Percentiles rank a stretch among this genome's conserved stretches.
Conservation (phyloP, 768 basidiomycete species). For the Candolleomyces efflorescens region DNA sequence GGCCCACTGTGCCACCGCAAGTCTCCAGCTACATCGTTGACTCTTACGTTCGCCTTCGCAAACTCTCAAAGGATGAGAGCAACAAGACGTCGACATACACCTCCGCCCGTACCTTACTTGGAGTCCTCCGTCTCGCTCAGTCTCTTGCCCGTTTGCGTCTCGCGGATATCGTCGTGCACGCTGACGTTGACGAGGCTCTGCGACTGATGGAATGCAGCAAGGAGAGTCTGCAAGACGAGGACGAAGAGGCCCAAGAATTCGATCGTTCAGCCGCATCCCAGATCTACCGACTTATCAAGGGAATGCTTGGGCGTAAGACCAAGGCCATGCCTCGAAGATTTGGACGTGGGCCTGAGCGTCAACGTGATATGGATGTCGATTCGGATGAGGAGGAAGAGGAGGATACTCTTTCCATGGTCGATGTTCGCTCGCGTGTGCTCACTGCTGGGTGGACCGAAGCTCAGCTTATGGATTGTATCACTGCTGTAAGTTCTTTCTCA, state of each 20-base stretch:
- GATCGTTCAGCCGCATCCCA: constrained; percentile 80
- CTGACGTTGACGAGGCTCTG: constrained; percentile 95
- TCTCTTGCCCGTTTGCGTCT: constrained; percentile 91
- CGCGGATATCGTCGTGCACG: constrained; percentile 71
- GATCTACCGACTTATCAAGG: constrained; percentile 89
- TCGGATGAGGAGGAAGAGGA: constrained; percentile 66
- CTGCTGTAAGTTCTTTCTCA: constrained; percentile 50
- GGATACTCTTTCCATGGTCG: constrained; percentile 76
- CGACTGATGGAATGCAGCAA: constrained; percentile 97
- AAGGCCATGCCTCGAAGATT: constrained; percentile 43
- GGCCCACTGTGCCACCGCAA: constrained; percentile 84
- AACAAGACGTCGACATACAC: constrained; percentile 93
- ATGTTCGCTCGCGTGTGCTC: constrained; percentile 82
- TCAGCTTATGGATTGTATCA: constrained; percentile 82
- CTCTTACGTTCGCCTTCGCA: constrained; percentile 93
- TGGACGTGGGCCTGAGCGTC: constrained; percentile 65
- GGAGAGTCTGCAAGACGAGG: constrained; percentile 81
- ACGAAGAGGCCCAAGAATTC: constrained; percentile 59
- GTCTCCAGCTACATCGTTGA: constrained; percentile 94
- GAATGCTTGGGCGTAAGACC: constrained; percentile 54
- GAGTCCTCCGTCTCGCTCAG: constrained; percentile 90
- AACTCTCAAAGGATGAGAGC: constrained; percentile 85
- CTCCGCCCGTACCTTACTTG: constrained; percentile 93
- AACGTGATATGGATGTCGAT: constrained; percentile 67
- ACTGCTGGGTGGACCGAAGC: constrained; percentile 88